Percentiles rank a stretch among this genome's conserved stretches.
Conservation (phyloP, 1,284 basidiomycete genomes). For the Irpex sp. region DNA sequence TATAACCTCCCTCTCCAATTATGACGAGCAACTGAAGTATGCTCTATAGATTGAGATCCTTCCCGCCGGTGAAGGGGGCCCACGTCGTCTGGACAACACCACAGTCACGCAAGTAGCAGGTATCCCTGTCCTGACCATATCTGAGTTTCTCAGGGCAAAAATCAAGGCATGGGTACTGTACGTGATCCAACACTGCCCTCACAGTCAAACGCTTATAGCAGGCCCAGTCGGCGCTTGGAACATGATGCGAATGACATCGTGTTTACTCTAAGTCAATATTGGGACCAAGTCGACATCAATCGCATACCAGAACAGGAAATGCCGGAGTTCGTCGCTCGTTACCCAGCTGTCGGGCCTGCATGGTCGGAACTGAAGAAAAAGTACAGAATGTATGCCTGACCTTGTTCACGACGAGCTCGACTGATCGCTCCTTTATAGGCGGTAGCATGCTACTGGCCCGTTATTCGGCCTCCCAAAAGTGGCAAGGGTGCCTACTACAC, state of each 20-base stretch:
- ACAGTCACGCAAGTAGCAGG: slow-evolving; percentile 64
- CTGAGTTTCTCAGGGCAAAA: slow-evolving; percentile 78
- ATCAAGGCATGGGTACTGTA: slow-evolving; percentile 75
- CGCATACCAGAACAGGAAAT: slow-evolving; percentile 79
- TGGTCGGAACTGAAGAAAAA: slow-evolving; percentile 71
- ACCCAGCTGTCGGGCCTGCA: slow-evolving; percentile 53
- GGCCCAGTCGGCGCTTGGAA: slow-evolving; percentile 55
- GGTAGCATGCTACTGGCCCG: not conserved
- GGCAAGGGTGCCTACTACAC: not conserved
- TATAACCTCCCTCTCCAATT: not conserved
- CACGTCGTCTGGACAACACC: slow-evolving; percentile 61
- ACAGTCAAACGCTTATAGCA: slow-evolving; percentile 12
- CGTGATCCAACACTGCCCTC: slow-evolving; percentile 25
- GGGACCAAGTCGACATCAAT: slow-evolving; percentile 77
- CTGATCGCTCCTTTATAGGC: not conserved
- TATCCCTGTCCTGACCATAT: slow-evolving; percentile 71
- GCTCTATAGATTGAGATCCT: slow-evolving; percentile 69
- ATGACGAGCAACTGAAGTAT: not conserved
- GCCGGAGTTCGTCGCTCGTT: slow-evolving; percentile 59
- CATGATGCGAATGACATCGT: slow-evolving; percentile 70
- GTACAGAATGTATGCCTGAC: slow-evolving; percentile 44
- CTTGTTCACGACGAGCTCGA: not conserved
- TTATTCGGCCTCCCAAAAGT: not conserved
- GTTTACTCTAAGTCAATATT: slow-evolving; percentile 64
- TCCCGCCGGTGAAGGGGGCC: slow-evolving; percentile 75